Percentiles rank a stretch among this genome's conserved stretches.
Evolutionary conservation across 2,329 filamentous ascomycete species (phyloP).

Genomic region (Alternaria metachromatica): DNA sequence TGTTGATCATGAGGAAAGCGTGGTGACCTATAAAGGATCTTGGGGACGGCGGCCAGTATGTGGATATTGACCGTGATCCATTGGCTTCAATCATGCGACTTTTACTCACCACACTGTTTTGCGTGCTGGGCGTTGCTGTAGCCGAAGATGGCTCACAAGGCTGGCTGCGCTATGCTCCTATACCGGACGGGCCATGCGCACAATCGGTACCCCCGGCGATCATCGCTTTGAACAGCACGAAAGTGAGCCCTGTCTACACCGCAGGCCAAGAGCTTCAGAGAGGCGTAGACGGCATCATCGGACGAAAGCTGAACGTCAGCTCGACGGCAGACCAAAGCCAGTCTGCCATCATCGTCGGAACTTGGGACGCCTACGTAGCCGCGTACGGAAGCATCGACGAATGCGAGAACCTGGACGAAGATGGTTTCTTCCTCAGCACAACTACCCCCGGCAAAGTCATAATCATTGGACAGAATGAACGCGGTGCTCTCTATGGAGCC

Average conservation of each 20-base stretch:
- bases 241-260: slow-evolving; percentile 63
- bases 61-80: background rate
- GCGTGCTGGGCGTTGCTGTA: background rate
- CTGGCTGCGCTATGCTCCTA: slow-evolving; percentile 69
- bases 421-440: slow-evolving; percentile 68
- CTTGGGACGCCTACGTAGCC: slow-evolving; percentile 52
- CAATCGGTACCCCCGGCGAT: slow-evolving; percentile 58
- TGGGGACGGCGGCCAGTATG: background rate
- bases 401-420: slow-evolving; percentile 56
- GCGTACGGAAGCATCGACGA: slow-evolving; percentile 44
- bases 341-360: slow-evolving; percentile 58
- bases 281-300: slow-evolving; percentile 65
- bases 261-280: slow-evolving; percentile 66
- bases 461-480: slow-evolving; percentile 70
- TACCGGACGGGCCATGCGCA: slow-evolving; percentile 51
- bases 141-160: slow-evolving; percentile 68
- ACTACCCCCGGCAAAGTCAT: slow-evolving; percentile 54
- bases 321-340: slow-evolving; percentile 22
- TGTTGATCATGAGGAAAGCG: background rate
- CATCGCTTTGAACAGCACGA: slow-evolving; percentile 61
- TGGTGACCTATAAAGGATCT: slow-evolving; percentile 8
- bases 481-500: slow-evolving; percentile 71
- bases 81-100: slow-evolving; percentile 11
- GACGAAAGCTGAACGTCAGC: slow-evolving; percentile 53
- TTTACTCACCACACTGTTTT: background rate